phyloP scores from a whole-genome alignment of 441 rosid species.

The Syzygium malaccense region DNA sequence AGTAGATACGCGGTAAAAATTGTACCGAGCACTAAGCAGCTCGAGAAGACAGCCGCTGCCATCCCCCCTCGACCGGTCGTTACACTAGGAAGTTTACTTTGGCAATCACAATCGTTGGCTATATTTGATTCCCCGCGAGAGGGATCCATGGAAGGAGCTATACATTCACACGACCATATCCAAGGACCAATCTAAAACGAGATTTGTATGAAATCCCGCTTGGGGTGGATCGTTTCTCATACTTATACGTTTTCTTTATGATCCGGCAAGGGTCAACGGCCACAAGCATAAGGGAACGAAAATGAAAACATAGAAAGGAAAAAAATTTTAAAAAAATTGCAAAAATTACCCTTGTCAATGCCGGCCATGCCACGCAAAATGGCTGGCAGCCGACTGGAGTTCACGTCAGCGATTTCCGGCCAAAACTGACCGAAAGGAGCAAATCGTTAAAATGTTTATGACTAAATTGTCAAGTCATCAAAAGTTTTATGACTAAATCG shows the following conservation, averaged over 20 bases:
- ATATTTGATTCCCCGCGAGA: neutral
- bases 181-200: neutral
- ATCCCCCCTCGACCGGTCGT: neutral
- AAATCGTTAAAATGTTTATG: neutral
- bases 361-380: too few relatives aligned
- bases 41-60: neutral
- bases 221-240: neutral
- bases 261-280: too few relatives aligned
- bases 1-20: neutral
- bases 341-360: too few relatives aligned
- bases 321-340: too few relatives aligned
- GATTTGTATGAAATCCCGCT: neutral
- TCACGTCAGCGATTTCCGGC: too few relatives aligned
- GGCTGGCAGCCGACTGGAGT: too few relatives aligned
- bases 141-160: neutral
- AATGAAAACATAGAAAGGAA: too few relatives aligned
- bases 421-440: too few relatives aligned
- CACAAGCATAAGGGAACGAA: too few relatives aligned
- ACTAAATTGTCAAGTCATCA: accelerated
- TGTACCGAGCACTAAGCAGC: neutral
- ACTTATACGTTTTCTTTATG: neutral
- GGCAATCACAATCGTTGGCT: neutral
- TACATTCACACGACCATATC: neutral
- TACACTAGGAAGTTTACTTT: neutral
- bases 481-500: neutral